Percentiles rank a stretch among this genome's conserved stretches.
Evolutionary conservation across 2,329 filamentous ascomycete genomes (phyloP).

Genomic region (Xylariales sp.): DNA sequence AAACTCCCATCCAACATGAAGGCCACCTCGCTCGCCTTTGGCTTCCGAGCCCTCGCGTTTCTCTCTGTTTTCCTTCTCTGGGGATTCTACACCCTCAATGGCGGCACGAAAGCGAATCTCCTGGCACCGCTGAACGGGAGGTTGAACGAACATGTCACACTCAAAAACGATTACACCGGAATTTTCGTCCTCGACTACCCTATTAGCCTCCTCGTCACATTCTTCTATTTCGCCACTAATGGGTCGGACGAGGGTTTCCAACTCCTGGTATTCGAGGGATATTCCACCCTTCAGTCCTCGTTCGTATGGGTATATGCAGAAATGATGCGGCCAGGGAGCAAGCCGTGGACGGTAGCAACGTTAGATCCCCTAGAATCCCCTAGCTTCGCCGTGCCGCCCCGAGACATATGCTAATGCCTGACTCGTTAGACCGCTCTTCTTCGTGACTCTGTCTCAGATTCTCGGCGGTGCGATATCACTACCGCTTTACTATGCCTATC

Average conservation of each 20-base stretch:
- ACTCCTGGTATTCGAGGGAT: constrained; percentile 45
- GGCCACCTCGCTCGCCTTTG: constrained; percentile 23
- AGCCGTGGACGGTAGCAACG: constrained; percentile 41
- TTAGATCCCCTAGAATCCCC: constrained; percentile 28
- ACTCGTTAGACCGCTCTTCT: constrained; percentile 41
- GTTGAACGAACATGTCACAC: constrained; percentile 37
- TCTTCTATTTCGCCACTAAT: constrained; percentile 46
- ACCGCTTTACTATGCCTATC: constrained; percentile 44
- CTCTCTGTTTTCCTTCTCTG: constrained; percentile 41
- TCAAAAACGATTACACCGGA: constrained; percentile 46
- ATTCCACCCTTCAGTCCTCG: constrained; percentile 43
- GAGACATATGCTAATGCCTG: constrained; percentile 27
- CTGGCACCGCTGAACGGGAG: constrained; percentile 39
- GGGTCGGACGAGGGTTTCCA: constrained; percentile 42
- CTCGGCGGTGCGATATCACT: constrained; percentile 45
- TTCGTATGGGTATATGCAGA: constrained; percentile 48
- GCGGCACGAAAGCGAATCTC: constrained; percentile 41
- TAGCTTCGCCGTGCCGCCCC: not conserved
- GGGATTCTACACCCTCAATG: constrained; percentile 44
- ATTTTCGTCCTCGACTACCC: constrained; percentile 44
- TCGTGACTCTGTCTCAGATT: constrained; percentile 43
- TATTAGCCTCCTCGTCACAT: constrained; percentile 42
- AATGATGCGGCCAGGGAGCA: constrained; percentile 38
- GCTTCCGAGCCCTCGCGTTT: constrained; percentile 35
- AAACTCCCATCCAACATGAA: constrained; percentile 30